These are phyloP conservation scores for Aspergillus awamori DNA, from an alignment of 2,329 filamentous ascomycete genomes.

Conservation along the genomic window DNA sequence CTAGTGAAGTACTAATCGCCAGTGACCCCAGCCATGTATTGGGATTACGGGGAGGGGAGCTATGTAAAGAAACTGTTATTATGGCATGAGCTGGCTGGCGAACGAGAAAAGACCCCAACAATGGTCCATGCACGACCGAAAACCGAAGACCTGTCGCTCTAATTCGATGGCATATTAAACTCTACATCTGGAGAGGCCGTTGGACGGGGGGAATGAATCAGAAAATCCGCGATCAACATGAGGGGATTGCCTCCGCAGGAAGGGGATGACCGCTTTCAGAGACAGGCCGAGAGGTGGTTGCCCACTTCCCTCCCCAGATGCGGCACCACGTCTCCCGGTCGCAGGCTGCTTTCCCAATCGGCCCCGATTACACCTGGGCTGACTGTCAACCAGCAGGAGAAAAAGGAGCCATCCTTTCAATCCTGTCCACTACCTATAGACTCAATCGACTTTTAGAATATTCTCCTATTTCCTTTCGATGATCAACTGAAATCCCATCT, in stretches of 20 bases:
- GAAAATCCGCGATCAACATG: background rate
- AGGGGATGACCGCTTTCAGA: constrained; percentile 5
- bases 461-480: background rate
- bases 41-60: too few relatives aligned
- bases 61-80: too few relatives aligned
- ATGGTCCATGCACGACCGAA: too few relatives aligned
- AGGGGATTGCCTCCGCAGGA: background rate
- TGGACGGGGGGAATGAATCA: background rate
- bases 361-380: constrained; percentile 1
- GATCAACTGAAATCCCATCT: background rate
- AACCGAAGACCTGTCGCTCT: too few relatives aligned
- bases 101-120: too few relatives aligned
- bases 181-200: too few relatives aligned
- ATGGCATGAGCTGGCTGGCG: too few relatives aligned
- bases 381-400: background rate
- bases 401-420: background rate
- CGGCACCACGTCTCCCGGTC: constrained; percentile 6
- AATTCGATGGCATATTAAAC: too few relatives aligned
- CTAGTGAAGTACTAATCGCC: too few relatives aligned
- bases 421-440: background rate
- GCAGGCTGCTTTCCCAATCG: constrained; percentile 7
- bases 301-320: background rate
- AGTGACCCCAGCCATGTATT: too few relatives aligned
- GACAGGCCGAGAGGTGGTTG: background rate
- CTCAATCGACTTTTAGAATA: background rate